phyloP scores from a whole-genome alignment of 441 rosid species.

The Bruguiera hainesii region DNA sequence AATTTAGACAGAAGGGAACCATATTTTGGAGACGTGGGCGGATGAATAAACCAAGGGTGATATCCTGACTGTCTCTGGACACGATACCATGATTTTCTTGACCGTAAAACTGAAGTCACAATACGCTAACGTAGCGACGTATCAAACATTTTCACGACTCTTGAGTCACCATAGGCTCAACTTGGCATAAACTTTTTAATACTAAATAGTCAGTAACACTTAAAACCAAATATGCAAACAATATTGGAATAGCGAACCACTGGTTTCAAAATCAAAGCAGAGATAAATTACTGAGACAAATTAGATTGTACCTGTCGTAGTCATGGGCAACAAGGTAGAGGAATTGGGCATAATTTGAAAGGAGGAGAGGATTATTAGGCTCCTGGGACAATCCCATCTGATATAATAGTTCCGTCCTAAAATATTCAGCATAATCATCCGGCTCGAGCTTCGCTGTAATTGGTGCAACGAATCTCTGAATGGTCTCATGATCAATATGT shows the following conservation, averaged over 20 bases:
- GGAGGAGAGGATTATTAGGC: conserved; percentile 61
- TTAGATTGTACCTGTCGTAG: conserved; percentile 54
- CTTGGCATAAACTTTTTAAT: too few species aligned
- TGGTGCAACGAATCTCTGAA: conserved; percentile 54
- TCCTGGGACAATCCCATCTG: conserved; percentile 51
- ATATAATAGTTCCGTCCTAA: conserved; percentile 59
- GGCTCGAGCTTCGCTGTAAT: conserved; percentile 48
- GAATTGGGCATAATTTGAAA: conserved; percentile 84
- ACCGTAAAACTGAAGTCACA: too few species aligned
- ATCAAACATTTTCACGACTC: too few species aligned
- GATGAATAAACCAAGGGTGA: not conserved
- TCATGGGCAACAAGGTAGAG: conserved; percentile 68
- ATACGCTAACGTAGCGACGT: too few species aligned
- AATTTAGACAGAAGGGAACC: not conserved
- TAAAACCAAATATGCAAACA: not conserved
- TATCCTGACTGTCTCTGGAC: not conserved
- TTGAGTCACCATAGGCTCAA: too few species aligned
- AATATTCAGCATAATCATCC: conserved; percentile 47
- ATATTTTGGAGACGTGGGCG: not conserved
- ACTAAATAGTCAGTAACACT: not conserved
- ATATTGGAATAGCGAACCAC: too few species aligned
- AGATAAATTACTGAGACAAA: not conserved
- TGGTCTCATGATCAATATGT: conserved; percentile 53
- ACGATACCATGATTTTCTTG: not conserved
- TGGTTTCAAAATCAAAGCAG: not conserved